phyloP scores from a whole-genome alignment of 1,284 basidiomycete genomes.

The Amylostereum areolatum region DNA sequence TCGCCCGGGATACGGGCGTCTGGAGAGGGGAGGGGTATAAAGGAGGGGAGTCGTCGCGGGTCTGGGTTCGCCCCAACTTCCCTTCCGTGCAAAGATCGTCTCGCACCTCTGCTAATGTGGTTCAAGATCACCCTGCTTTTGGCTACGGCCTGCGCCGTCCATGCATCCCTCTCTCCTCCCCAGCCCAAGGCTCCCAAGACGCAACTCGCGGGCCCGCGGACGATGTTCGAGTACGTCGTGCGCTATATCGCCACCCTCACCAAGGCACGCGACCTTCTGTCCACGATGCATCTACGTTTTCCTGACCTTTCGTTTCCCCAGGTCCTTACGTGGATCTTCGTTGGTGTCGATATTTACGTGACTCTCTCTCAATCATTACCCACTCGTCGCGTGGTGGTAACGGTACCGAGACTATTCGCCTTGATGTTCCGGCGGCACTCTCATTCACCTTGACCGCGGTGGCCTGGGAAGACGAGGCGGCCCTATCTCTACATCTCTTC shows the following conservation, averaged over 20 bases:
- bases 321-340: background rate
- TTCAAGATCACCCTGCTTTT: constrained; percentile 18
- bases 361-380: background rate
- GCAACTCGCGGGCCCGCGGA: constrained; percentile 17
- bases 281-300: background rate
- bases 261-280: constrained; percentile 17
- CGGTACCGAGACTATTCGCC: constrained; percentile 66
- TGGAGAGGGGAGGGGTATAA: too few relatives aligned
- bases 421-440: constrained; percentile 64
- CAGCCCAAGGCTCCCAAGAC: constrained; percentile 20
- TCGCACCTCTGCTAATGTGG: too few relatives aligned
- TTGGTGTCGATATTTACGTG: background rate
- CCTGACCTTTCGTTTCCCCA: background rate
- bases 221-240: constrained; percentile 24
- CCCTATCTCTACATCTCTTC: constrained; percentile 47
- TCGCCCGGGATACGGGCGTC: too few relatives aligned
- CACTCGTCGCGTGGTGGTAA: too few relatives aligned
- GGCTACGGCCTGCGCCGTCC: constrained; percentile 18
- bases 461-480: constrained; percentile 38
- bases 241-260: constrained; percentile 24
- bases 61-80: too few relatives aligned
- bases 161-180: constrained; percentile 21
- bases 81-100: too few relatives aligned
- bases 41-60: too few relatives aligned
- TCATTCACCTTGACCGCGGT: constrained; percentile 51